A percentile compares a stretch with the other conserved stretches of the same genome.
Evolutionary conservation across 2,329 filamentous ascomycete genomes (phyloP).

Genomic region (Dothideomycetes sp.): DNA sequence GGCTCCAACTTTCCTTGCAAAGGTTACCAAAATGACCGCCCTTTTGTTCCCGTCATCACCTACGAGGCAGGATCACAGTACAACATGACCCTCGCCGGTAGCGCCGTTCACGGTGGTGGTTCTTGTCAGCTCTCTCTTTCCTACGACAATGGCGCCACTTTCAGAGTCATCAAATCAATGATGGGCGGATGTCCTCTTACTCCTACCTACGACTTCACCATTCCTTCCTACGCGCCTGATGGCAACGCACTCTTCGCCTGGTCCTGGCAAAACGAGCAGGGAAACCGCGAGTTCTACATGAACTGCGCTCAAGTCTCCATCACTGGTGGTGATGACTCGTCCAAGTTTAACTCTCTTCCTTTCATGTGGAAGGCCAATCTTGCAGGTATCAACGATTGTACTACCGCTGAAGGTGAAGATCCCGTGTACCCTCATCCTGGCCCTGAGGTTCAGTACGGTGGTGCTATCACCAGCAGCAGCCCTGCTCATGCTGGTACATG

Average conservation of each 20-base stretch:
- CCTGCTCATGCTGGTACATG: constrained; percentile 21
- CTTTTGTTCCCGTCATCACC: constrained; percentile 47
- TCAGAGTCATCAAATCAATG: constrained; percentile 58
- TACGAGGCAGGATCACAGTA: constrained; percentile 56
- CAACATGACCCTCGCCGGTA: constrained; percentile 55
- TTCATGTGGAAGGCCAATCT: constrained; percentile 38
- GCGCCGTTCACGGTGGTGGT: constrained; percentile 55
- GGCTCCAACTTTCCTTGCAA: constrained; percentile 71
- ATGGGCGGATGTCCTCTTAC: constrained; percentile 47
- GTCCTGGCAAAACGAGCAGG: constrained; percentile 44
- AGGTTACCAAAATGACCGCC: constrained; percentile 46
- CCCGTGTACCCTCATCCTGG: constrained; percentile 35
- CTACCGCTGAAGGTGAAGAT: constrained; percentile 29
- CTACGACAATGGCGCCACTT: constrained; percentile 61
- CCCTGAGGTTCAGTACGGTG: constrained; percentile 30
- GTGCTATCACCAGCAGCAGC: constrained; percentile 24
- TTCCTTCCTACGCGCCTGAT: constrained; percentile 55
- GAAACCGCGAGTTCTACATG: constrained; percentile 82
- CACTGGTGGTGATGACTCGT: constrained; percentile 12
- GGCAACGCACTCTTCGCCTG: constrained; percentile 59
- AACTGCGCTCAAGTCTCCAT: constrained; percentile 68
- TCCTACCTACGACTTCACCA: constrained; percentile 53
- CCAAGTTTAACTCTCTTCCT: constrained; percentile 23
- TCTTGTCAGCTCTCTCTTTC: constrained; percentile 69
- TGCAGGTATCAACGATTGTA: constrained; percentile 32